phyloP scores from a whole-genome alignment of 208 protist genomes.

The Trypanosoma boissoni region DNA sequence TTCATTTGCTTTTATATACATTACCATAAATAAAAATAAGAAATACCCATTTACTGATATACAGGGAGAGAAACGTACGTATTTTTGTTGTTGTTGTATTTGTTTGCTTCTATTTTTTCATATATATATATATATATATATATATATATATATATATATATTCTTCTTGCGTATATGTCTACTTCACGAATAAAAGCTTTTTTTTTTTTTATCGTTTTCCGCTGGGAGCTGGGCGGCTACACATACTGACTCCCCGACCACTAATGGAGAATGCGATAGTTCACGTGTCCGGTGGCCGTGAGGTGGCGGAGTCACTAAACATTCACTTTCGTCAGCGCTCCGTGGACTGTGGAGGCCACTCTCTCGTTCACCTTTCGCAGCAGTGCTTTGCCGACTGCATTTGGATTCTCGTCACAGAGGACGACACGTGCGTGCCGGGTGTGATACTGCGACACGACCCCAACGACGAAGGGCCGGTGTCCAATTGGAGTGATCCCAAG shows the following conservation, averaged over 20 bases:
- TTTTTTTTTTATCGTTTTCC: too few relatives aligned
- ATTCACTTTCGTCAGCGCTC: slow-evolving; percentile 22
- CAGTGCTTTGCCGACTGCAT: slow-evolving; percentile 68
- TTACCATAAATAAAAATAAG: too few relatives aligned
- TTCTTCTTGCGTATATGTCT: too few relatives aligned
- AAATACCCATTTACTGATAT: too few relatives aligned
- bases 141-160: too few relatives aligned
- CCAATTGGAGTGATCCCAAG: slow-evolving; percentile 6
- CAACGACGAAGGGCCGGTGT: slow-evolving; percentile 21
- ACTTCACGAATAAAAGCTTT: too few relatives aligned
- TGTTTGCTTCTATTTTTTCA: too few relatives aligned
- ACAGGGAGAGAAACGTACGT: too few relatives aligned
- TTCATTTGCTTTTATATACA: too few relatives aligned
- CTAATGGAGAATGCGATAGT: background rate
- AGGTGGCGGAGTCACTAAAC: background rate
- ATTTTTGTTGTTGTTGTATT: too few relatives aligned
- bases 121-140: too few relatives aligned
- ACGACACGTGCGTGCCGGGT: slow-evolving; percentile 56
- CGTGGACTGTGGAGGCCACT: slow-evolving; percentile 3
- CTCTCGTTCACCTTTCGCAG: slow-evolving; percentile 47
- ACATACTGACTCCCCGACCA: background rate
- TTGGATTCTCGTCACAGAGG: slow-evolving; percentile 72
- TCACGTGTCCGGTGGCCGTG: background rate
- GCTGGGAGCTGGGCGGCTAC: too few relatives aligned
- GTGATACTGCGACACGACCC: slow-evolving; percentile 56